Evolutionary conservation across 495 filamentous ascomycete genomes (phyloP), one percentile per base, ranked within the genome.

Genomic region (Viridothelium virens): DNA sequence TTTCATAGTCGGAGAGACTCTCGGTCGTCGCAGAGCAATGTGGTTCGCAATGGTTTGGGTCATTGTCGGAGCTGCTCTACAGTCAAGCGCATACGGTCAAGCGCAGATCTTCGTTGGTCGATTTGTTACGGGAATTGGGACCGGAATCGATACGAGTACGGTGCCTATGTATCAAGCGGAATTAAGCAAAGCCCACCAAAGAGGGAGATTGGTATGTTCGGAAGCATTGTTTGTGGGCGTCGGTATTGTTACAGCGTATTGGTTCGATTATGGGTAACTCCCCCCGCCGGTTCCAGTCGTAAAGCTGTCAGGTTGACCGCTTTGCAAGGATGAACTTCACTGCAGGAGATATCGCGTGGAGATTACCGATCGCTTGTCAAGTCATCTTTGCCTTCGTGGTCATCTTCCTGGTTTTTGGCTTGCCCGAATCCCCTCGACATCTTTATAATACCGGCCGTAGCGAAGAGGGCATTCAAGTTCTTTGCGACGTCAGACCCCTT

Each of bases 391-490:
- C 69, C 37, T 69, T 76, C 47, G 68, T 74, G 10, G 74, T 76
- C 38, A 76, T 76, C 48, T 63, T 70, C 14, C 39, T 76, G 31
- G 73, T 76, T 4, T 76, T 76, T 63, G 74, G 74, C 16, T 34
- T 76, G 9, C 74, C 74, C 33, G 74, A 76, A 61, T 67, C 65
- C 1, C 74, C 74, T 10, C 39, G 74, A 34, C 75, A 73, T 66
- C 69, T 76, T 0, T 81, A 80, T 64, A 74, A 76, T 14, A 71
- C 78, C 62, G 78, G 74, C 6, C 70, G 74, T 2, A 71, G 74
- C 39, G 73, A 76, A 4, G 81, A 83, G 65, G 82, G 81, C 0
- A 69, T 82, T 10, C 72, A 79, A 64, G 78, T 83, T 14, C 75
- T 84, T 16, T 81, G 80, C 66, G 77, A 81, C 66, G 77, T 83